Base-by-base conservation (phyloP, 257 asterid genomes). In the Scutellaria baicalensis region DNA sequence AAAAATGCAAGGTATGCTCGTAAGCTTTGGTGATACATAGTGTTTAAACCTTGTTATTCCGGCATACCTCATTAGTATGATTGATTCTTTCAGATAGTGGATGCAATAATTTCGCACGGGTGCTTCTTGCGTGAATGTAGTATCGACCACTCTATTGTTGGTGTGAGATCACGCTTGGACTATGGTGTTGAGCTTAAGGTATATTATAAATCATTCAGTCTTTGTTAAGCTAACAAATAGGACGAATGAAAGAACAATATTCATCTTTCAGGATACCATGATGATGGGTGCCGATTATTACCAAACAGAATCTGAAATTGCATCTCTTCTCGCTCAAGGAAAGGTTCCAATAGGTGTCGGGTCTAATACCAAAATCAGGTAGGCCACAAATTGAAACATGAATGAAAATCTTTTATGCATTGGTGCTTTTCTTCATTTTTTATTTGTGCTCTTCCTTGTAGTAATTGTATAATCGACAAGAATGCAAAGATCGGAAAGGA, bases 281-380 rank as follows among this genome's bases (percentile, higher is more conserved):
- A 88, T 94, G 97, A 88, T 94, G 97, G 99, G 99, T 8, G 96
- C 99, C 1, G 99, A 91, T 66, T 82, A 75, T 65, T 94, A 94
- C 69, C 97, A 94, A 76, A 94, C 97, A 5, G 97, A 94, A 64
- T 74, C 88, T 17, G 99, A 94, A 81, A 89, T 91, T 50, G 95
- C 97, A 12, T 79, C 97, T 27, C 71, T 78, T 61, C 65, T 88
- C 27, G 97, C 97, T 0, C 78, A 77, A 44, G 97, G 97, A 64
- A 91, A 89, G 70, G 97, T 89, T 70, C 99, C 99, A 4, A 77
- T 91, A 44, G 99, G 97, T 9, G 93, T 94, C 23, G 97, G 99
- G 40, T 69, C 38, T 11, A 86, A 94, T 80, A 89, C 99, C 60
- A 94, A 86, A 81, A 91, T 94, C 56, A 82, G 93, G 97, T 85